Conservation (phyloP, 2,329 filamentous ascomycete species). For the Aspergillus ochraceus region DNA sequence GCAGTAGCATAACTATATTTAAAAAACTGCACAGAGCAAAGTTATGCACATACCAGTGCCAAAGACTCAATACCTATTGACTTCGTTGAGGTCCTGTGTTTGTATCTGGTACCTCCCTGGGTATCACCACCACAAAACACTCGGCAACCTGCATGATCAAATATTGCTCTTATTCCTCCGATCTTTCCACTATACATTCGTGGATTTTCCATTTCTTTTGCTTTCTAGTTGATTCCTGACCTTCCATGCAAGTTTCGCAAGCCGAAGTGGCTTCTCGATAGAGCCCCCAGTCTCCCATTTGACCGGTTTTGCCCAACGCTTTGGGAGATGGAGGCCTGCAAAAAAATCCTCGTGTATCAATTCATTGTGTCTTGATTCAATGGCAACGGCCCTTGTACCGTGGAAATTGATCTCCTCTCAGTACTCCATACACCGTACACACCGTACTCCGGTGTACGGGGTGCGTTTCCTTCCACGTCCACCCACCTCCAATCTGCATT, state of each 20-base stretch:
- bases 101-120: neutral
- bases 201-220: neutral
- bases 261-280: neutral
- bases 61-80: too few relatives aligned
- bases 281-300: neutral
- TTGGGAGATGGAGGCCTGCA: neutral
- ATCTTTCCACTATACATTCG: too few relatives aligned
- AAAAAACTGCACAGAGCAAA: too few relatives aligned
- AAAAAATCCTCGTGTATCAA: neutral
- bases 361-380: neutral
- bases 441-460: too few relatives aligned
- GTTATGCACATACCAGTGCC: too few relatives aligned
- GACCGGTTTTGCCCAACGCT: neutral
- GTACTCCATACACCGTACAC: too few relatives aligned
- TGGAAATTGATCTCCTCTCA: neutral
- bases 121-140: neutral
- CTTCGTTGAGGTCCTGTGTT: too few relatives aligned
- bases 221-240: too few relatives aligned
- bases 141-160: neutral
- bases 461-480: neutral
- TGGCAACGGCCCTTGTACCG: too few relatives aligned
- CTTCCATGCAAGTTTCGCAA: neutral
- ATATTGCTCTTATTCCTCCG: too few relatives aligned
- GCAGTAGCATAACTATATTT: too few relatives aligned
- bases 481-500: neutral